A percentile compares a stretch with the other conserved stretches of the same genome.
These are phyloP conservation scores for Dendrobium huoshanense DNA, from an alignment of 106 monocot genomes.

Conservation along the genomic window DNA sequence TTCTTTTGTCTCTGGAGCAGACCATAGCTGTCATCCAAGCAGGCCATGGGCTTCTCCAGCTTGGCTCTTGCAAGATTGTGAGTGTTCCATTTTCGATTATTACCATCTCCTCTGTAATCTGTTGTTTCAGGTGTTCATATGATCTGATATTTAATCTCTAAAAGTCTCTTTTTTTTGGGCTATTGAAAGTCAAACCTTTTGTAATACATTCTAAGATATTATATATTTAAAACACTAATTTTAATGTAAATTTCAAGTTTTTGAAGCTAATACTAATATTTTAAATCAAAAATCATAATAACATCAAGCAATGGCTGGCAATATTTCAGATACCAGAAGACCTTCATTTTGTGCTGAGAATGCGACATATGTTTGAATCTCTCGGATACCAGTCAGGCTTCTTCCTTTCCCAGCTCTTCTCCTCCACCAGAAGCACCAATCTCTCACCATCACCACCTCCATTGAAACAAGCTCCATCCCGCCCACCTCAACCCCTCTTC, in stretches of 20 bases:
- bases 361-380: constrained; percentile 88
- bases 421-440: constrained; percentile 30
- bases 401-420: constrained; percentile 88
- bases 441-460: constrained; percentile 12
- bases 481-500: constrained; percentile 33
- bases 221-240: too few relatives aligned
- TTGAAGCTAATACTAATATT: too few relatives aligned
- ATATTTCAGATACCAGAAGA: constrained; percentile 73
- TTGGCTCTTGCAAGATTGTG: constrained; percentile 92
- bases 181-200: too few relatives aligned
- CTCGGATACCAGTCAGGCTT: constrained; percentile 82
- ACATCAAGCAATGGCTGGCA: too few relatives aligned
- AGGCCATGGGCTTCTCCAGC: constrained; percentile 80
- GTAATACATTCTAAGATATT: too few relatives aligned
- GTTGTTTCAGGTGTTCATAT: too few relatives aligned
- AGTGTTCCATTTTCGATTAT: constrained; percentile 7
- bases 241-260: too few relatives aligned
- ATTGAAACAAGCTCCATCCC: constrained; percentile 28
- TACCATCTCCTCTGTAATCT: neutral
- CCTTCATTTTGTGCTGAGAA: constrained; percentile 81
- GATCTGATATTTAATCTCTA: too few relatives aligned
- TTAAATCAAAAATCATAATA: too few relatives aligned
- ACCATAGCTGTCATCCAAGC: constrained; percentile 97
- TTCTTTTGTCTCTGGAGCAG: constrained; percentile 29
- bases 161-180: too few relatives aligned